These are phyloP conservation scores for Sclerotinia nivalis DNA, from an alignment of 2,329 filamentous ascomycete species.

Conservation along the genomic window DNA sequence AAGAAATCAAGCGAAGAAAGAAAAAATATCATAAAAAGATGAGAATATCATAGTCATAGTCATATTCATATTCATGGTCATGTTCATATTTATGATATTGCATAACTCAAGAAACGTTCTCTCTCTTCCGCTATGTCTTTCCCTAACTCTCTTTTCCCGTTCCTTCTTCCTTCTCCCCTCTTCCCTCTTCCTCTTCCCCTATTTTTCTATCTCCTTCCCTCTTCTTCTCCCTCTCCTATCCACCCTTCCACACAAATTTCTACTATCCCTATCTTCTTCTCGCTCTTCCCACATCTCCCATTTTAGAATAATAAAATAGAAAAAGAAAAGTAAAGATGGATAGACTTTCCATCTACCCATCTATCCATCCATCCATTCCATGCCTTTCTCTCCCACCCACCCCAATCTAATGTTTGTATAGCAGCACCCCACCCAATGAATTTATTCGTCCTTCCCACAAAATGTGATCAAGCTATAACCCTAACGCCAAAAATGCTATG, in stretches of 20 bases:
- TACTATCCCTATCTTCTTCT: background rate
- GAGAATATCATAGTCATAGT: background rate
- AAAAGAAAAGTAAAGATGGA: conserved; percentile 1
- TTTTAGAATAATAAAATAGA: conserved; percentile 2
- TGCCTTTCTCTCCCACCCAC: background rate
- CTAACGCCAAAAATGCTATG: conserved; percentile 24
- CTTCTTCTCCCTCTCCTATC: background rate
- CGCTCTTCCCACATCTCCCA: background rate
- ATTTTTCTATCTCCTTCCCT: background rate
- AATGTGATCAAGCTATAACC: background rate
- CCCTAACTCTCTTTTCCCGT: background rate
- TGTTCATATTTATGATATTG: conserved; percentile 1
- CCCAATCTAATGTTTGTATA: conserved; percentile 12
- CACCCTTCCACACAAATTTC: background rate
- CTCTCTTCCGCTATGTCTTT: background rate
- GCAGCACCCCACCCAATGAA: conserved; percentile 13
- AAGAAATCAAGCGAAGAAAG: background rate
- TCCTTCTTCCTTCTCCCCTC: background rate
- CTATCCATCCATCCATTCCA: background rate
- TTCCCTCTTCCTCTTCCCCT: background rate
- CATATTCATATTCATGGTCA: background rate
- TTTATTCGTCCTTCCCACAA: conserved; percentile 10
- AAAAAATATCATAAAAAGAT: background rate
- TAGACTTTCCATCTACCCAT: background rate
- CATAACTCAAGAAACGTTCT: conserved; percentile 4